These are phyloP conservation scores for Eucalyptus urophylla DNA, from an alignment of 345 rosid genomes.

Conservation along the genomic window DNA sequence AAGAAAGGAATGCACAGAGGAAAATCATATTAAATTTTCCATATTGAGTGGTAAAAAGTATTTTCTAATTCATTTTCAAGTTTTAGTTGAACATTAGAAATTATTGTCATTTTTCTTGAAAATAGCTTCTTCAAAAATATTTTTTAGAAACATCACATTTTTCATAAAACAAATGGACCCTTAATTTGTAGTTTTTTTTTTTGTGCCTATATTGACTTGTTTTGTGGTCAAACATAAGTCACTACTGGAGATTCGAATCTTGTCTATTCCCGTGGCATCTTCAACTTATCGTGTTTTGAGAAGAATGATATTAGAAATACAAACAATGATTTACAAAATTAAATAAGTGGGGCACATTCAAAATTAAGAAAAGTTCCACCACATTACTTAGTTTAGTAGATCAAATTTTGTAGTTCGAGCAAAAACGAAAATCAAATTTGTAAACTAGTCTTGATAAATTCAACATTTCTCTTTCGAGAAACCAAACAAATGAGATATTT, in stretches of 20 bases:
- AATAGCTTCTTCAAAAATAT: too few relatives aligned
- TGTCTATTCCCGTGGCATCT: background rate
- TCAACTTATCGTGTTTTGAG: background rate
- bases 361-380: background rate
- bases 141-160: too few relatives aligned
- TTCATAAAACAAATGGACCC: background rate
- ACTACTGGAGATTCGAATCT: background rate
- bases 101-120: too few relatives aligned
- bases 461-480: background rate
- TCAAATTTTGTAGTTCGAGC: background rate
- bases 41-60: too few relatives aligned
- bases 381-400: background rate
- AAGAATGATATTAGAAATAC: background rate
- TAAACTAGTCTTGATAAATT: background rate
- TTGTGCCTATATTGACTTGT: background rate
- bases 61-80: too few relatives aligned
- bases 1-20: too few relatives aligned
- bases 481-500: background rate
- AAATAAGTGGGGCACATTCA: background rate
- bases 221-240: background rate
- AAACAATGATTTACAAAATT: too few relatives aligned
- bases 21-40: too few relatives aligned
- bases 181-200: background rate
- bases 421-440: background rate
- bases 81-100: too few relatives aligned